phyloP scores from a whole-genome alignment of 1,284 basidiomycete species.

The Ceratorhiza oryzae-sativae region DNA sequence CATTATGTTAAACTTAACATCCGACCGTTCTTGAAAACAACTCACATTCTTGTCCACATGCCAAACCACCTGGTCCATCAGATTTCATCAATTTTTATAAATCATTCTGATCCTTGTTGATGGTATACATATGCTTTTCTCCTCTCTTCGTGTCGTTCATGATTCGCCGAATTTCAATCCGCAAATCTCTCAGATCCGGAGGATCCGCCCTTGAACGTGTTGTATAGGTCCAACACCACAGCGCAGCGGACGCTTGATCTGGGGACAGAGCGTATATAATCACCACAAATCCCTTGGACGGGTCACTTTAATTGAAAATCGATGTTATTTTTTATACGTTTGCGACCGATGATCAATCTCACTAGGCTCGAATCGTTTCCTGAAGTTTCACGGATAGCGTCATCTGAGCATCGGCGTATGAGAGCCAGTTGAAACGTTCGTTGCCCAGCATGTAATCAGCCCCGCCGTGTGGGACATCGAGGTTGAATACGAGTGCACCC shows the following conservation, averaged over 20 bases:
- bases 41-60: too few species aligned
- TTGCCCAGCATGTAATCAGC: slow-evolving; percentile 7
- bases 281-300: slow-evolving; percentile 19
- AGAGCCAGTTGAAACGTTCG: slow-evolving; percentile 24
- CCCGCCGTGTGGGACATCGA: not conserved
- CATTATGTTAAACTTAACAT: too few species aligned
- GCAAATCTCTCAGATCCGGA: not conserved
- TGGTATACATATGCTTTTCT: slow-evolving; percentile 18
- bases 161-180: slow-evolving; percentile 10
- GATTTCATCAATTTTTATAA: not conserved
- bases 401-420: slow-evolving; percentile 20
- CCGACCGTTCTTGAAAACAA: too few species aligned
- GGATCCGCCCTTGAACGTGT: not conserved
- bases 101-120: slow-evolving; percentile 32
- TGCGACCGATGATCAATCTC: not conserved
- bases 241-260: slow-evolving; percentile 18
- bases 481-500: slow-evolving; percentile 17
- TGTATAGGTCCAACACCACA: slow-evolving; percentile 32
- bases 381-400: slow-evolving; percentile 25
- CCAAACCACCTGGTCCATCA: too few species aligned
- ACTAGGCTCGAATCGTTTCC: slow-evolving; percentile 21
- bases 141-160: slow-evolving; percentile 26
- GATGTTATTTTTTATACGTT: not conserved
- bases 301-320: not conserved
- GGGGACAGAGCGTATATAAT: slow-evolving; percentile 20